Evolutionary conservation across 1,139 yeast species (phyloP), one percentile per base, ranked within the genome.

Genomic region (Suzukiozyma palmioleophila): DNA sequence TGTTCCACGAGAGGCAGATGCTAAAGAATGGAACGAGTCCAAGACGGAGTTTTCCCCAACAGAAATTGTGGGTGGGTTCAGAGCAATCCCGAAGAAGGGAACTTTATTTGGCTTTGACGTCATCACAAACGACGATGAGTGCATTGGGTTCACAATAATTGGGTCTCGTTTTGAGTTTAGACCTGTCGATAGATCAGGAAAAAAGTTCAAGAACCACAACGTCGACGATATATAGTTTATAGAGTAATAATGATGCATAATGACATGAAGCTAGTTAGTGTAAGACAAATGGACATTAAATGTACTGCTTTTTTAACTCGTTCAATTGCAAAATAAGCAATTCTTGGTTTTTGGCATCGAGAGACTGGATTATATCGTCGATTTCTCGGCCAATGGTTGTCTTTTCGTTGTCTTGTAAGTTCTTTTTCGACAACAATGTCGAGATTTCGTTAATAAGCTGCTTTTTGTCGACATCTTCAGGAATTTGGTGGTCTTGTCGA

Each of bases 81-180:
- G 75, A 48, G 59, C 75, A 42, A 55, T 82, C 11, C 81, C 84
- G 26, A 85, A 85, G 52, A 68, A 68, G 39, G 84, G 84, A 2
- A 64, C 82, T 0, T 56, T 77, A 9, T 84, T 85, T 59, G 66
- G 68, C 32, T 73, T 82, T 46, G 77, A 77, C 34, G 64, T 81
- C 2, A 67, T 73, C 2, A 37, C 74, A 31, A 45, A 38, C 1
- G 39, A 43, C 8, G 57, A 54, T 3, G 52, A 50, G 1, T 59
- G 67, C 29, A 49, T 79, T 22, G 74, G 75, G 15, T 87, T 85
- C 58, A 78, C 83, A 13, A 74, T 90, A 7, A 62, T 88, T 11
- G 97, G 97, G 1, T 84, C 90, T 30, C 69, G 97, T 43, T 77
- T 90, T 51, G 79, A 82, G 46, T 76, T 81, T 46, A 73, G 95